Base-by-base conservation (phyloP, 805 yeast genomes). In the Metschnikowia cerradonensis region DNA sequence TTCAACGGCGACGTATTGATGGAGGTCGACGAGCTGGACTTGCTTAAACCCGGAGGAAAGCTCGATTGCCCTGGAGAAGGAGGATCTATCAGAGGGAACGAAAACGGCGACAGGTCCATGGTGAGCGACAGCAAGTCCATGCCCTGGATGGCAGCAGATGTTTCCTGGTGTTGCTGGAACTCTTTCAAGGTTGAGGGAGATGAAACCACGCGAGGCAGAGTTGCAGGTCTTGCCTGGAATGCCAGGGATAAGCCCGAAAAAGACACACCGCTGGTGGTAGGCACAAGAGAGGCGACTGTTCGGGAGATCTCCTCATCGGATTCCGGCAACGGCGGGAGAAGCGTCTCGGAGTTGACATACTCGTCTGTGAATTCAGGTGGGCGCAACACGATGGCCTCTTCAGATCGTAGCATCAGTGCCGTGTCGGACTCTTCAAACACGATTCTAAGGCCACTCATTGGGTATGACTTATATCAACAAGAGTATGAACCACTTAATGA, bases 1-100 rank as follows among this genome's bases (percentile, higher is more conserved):
- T 65, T 66, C 51, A 71, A 60, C 2, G 76, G 77, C 46, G 67
- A 60, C 31, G 64, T 56, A 54, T 52, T 61, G 33, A 44, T 33
- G 34, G 45, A 19, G 32, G 49, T n/a, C 30, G 50, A 36, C 33
- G 41, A 40, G 35, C 15, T 41, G 36, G 52, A 34, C 48, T 35
- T 49, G 45, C 34, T 17, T 34, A 44, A 26, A 2, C 13, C 47
- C 26, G 41, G 40, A 41, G 50, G 42, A 14, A 48, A 41, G 7
- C 49, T 32, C 10, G 48, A 20, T 44, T 41, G 49, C 13, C 13
- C 41, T 2, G 53, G 48, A 4, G 50, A 15, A 32, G 47, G 49
- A 2, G 52, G 45, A 41, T 46, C 55, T 11, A 45, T 33, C n/a
- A 52, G 37, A 4, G 62, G 64, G 31, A 61, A 62, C 20, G 56